Base-by-base conservation (phyloP, 208 protist species). In the Leishmania tarentolae region DNA sequence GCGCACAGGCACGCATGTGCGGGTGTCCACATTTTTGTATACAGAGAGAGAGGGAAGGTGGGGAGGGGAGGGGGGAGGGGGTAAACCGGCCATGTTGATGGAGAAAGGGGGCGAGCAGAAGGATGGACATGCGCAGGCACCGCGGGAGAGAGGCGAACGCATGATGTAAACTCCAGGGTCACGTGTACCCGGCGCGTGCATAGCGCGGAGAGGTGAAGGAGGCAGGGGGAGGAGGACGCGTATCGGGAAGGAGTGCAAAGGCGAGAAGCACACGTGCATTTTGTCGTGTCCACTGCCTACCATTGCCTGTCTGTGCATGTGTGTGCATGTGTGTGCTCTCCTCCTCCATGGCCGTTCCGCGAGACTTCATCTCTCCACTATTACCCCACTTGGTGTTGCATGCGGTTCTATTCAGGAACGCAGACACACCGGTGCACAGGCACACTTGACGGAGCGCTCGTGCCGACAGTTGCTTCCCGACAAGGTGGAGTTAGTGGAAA, bases 41-140 rank as follows among this genome's bases (percentile, higher is more conserved):
- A 28, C 13, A 57, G 13, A 19, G 2, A 59, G 13, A n/a, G 37
- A 24, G 31, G 17, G 50, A 44, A 15, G 47, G 31, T 19, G 19
- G 3, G 3, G 79, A 82, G 47, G 53, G 78, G 63, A 53, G 53
- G 56, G 73, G 65, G 61, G 72, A 70, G 66, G 79, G 66, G 56
- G 4, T n/a, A 52, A 11, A 65, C 76, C 5, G 37, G 46, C 21
- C 11, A 66, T 37, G 73, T 7, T 31, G 19, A 52, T n/a, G 24
- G 31, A 24, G 59, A 57, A 35, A 77, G 53, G 52, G 80, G 69
- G 78, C 79, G 82, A 68, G 21, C 59, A 15, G 28, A 31, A 52
- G 52, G 65, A 61, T 56, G 72, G 7, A 2, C 4, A 72, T 28
- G 21, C 40, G 2, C 66, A 72, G 24, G 2, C 65, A 69, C 44